Evolutionary conservation across 2,329 filamentous ascomycete species (phyloP).

Genomic region (Botrytis fragariae): DNA sequence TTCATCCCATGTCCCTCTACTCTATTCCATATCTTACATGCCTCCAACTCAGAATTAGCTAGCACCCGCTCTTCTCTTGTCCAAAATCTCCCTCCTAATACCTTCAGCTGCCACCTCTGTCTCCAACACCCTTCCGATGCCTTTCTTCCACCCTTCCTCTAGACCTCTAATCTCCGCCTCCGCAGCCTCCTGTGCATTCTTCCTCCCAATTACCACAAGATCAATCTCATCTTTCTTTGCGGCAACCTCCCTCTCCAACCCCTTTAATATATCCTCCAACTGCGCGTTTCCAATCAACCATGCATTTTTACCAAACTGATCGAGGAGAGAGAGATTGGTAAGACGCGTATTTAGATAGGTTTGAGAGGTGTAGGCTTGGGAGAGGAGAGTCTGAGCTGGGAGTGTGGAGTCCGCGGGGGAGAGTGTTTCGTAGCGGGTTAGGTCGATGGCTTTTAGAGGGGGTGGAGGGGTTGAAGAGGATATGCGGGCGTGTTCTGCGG

Average conservation of each 20-base stretch:
- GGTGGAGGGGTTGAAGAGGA: constrained; percentile 30
- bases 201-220: constrained; percentile 66
- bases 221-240: constrained; percentile 68
- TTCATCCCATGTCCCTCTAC: no score
- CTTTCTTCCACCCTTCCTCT: constrained; percentile 75
- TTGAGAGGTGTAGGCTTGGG: constrained; percentile 55
- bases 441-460: constrained; percentile 66
- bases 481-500: constrained; percentile 54
- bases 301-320: constrained; percentile 69
- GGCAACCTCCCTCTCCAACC: constrained; percentile 72
- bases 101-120: constrained; percentile 80
- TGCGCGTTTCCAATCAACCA: constrained; percentile 87
- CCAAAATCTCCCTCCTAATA: constrained; percentile 64
- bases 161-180: constrained; percentile 70
- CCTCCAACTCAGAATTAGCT: not conserved
- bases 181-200: constrained; percentile 66
- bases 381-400: constrained; percentile 40
- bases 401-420: constrained; percentile 50
- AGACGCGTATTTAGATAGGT: constrained; percentile 51
- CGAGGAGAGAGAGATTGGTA: constrained; percentile 32
- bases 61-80: constrained; percentile 52
- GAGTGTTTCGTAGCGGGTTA: constrained; percentile 75
- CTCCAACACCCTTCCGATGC: constrained; percentile 78
- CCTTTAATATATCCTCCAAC: constrained; percentile 67
- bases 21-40: not conserved